Conservation (phyloP, 495 filamentous ascomycete genomes). For the Penicillium riverlandense region DNA sequence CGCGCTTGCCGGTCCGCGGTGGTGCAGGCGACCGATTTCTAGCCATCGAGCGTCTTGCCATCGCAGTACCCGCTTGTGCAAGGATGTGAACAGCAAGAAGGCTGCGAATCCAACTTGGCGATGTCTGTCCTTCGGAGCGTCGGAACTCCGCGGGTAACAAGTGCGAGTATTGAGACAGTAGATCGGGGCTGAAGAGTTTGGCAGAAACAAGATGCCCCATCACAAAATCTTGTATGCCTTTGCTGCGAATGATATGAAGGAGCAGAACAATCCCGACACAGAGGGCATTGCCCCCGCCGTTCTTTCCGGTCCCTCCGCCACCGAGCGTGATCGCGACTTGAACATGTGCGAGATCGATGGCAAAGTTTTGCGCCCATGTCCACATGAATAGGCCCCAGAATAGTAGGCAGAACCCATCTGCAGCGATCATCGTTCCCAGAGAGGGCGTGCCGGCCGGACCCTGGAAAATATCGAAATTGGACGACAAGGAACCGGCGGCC, state of each 20-base stretch:
- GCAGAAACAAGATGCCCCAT: constrained; percentile 37
- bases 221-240: constrained; percentile 48
- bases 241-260: constrained; percentile 57
- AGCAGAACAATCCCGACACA: constrained; percentile 74
- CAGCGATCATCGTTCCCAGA: constrained; percentile 69
- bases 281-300: constrained; percentile 62
- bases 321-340: constrained; percentile 92
- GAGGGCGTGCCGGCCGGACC: constrained; percentile 67
- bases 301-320: constrained; percentile 71
- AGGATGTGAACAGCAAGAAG: constrained; percentile 81
- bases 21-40: constrained; percentile 41
- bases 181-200: constrained; percentile 38
- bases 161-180: constrained; percentile 37
- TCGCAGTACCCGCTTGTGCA: constrained; percentile 61
- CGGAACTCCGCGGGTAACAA: constrained; percentile 37
- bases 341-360: constrained; percentile 90
- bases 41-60: constrained; percentile 46
- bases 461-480: constrained; percentile 68
- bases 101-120: constrained; percentile 51
- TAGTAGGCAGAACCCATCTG: constrained; percentile 72
- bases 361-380: constrained; percentile 79
- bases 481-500: constrained; percentile 45
- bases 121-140: constrained; percentile 38
- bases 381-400: constrained; percentile 83
- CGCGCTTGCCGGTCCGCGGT: constrained; percentile 37